Evolutionary conservation across 2,329 filamentous ascomycete genomes (phyloP).

Genomic region (Aspergillus caelatus): DNA sequence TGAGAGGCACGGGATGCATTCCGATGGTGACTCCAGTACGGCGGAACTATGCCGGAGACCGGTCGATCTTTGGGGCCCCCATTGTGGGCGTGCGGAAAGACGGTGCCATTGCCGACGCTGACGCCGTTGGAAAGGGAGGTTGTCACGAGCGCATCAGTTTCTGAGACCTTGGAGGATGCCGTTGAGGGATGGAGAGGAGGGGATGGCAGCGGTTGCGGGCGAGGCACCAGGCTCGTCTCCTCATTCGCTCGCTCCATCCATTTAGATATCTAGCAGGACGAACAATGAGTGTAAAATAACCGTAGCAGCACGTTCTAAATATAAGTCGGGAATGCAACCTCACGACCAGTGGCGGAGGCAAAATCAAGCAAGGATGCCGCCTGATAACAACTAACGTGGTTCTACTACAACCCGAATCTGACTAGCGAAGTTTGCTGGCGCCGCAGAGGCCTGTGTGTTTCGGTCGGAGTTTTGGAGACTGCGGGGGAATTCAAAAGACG

Average conservation of each 20-base stretch:
- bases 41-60: constrained; percentile 41
- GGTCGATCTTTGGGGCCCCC: constrained; percentile 28
- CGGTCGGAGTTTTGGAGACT: background rate
- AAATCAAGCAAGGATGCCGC: constrained; percentile 7
- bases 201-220: constrained; percentile 29
- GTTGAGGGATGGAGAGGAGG: constrained; percentile 19
- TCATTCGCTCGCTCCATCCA: constrained; percentile 47
- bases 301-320: constrained; percentile 15
- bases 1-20: constrained; percentile 45
- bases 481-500: background rate
- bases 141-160: constrained; percentile 14
- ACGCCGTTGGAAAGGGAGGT: constrained; percentile 11
- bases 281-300: constrained; percentile 8
- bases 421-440: constrained; percentile 11
- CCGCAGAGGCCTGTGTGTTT: constrained; percentile 9
- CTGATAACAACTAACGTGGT: background rate
- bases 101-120: constrained; percentile 17
- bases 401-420: background rate
- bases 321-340: constrained; percentile 19
- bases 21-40: constrained; percentile 51
- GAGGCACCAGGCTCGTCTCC: constrained; percentile 37
- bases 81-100: constrained; percentile 17
- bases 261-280: constrained; percentile 30
- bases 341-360: constrained; percentile 11
- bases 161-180: constrained; percentile 8